phyloP scores from a whole-genome alignment of 306 rosid species.

The Rubus idaeus region DNA sequence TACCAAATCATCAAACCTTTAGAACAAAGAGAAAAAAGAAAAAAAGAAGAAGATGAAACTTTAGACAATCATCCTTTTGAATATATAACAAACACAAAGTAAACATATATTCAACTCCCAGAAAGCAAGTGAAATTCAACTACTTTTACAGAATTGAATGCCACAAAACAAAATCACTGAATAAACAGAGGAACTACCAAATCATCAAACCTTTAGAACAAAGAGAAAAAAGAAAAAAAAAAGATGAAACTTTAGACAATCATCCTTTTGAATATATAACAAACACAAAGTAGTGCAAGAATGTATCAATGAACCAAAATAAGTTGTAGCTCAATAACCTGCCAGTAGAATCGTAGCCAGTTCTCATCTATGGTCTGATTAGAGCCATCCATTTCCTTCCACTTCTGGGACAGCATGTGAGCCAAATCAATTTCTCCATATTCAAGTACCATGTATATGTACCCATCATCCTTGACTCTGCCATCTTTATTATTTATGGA shows the following conservation, averaged over 20 bases:
- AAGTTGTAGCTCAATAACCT: slow-evolving; percentile 47
- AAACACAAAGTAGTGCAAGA: slow-evolving; percentile 2
- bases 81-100: slow-evolving; percentile 9
- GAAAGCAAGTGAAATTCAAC: too few relatives aligned
- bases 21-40: neutral
- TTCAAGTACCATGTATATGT: slow-evolving; percentile 96
- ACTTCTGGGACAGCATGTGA: slow-evolving; percentile 96
- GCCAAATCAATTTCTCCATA: slow-evolving; percentile 99
- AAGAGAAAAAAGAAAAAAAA: neutral
- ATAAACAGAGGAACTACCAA: neutral
- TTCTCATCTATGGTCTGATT: slow-evolving; percentile 69
- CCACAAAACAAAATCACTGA: slow-evolving; percentile 7
- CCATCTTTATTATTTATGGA: slow-evolving; percentile 73
- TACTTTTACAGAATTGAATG: neutral
- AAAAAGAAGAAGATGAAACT: neutral
- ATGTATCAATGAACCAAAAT: slow-evolving; percentile 1
- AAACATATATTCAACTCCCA: too few relatives aligned
- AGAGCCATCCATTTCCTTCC: slow-evolving; percentile 74
- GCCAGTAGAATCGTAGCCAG: slow-evolving; percentile 99
- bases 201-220: neutral
- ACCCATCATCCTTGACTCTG: slow-evolving; percentile 88
- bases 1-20: neutral
- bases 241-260: neutral
- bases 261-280: neutral
- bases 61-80: neutral